These are phyloP conservation scores for Zygosaccharomyces rouxii DNA, from an alignment of 805 yeast species.

Conservation along the genomic window DNA sequence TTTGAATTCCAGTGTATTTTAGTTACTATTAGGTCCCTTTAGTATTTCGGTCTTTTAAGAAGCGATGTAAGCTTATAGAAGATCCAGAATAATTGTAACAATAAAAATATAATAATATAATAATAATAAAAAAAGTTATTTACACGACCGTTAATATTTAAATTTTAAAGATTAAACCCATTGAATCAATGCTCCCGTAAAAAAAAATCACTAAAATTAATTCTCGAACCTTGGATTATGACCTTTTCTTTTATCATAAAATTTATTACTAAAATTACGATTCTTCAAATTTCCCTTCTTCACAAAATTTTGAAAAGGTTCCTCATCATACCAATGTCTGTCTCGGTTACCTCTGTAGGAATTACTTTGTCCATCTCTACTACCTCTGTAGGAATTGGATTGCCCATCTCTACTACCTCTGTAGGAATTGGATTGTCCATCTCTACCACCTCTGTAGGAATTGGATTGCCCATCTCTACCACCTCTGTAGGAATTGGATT, in stretches of 20 bases:
- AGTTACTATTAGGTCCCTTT: not conserved
- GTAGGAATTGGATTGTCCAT: no score
- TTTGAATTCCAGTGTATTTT: not conserved
- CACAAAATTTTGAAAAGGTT: slow-evolving; percentile 2
- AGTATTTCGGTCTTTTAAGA: not conserved
- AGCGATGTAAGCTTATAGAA: not conserved
- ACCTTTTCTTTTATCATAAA: slow-evolving; percentile 10
- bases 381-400: no score
- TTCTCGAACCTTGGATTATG: slow-evolving; percentile 13
- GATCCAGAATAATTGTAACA: not conserved
- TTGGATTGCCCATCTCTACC: not conserved
- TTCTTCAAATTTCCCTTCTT: slow-evolving; percentile 2
- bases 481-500: not conserved
- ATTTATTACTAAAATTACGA: slow-evolving; percentile 10
- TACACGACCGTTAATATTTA: not conserved
- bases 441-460: not conserved
- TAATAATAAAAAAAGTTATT: not conserved
- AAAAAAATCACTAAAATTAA: slow-evolving; percentile 1
- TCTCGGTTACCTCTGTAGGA: not conserved
- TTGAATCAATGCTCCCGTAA: not conserved
- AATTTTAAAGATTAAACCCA: not conserved
- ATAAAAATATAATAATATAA: no score
- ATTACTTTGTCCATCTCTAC: not conserved
- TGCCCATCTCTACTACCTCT: not conserved
- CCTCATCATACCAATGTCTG: slow-evolving; percentile 5